Evolutionary conservation across 2,329 filamentous ascomycete genomes (phyloP).

Genomic region (Beauveria asiatica): DNA sequence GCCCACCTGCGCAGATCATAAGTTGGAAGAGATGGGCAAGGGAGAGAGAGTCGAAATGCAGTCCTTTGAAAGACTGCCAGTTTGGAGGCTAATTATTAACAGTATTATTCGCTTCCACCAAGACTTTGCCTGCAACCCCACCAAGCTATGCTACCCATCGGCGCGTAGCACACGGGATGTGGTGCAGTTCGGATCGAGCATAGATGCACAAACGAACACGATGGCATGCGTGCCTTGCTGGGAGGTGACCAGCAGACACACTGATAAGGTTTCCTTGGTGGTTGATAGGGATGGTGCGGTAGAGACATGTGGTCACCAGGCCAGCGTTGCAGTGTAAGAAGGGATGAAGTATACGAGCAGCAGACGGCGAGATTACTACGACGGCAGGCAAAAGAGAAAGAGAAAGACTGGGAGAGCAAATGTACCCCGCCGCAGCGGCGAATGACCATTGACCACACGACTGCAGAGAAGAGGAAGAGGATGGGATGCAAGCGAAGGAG

Average conservation of each 20-base stretch:
- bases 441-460: neutral
- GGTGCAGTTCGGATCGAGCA: neutral
- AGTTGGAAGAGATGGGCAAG: neutral
- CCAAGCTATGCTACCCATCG: neutral
- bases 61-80: neutral
- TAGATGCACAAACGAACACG: neutral
- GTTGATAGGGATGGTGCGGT: neutral
- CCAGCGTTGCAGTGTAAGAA: neutral
- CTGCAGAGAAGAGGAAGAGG: neutral
- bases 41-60: neutral
- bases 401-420: neutral
- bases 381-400: neutral
- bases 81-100: neutral
- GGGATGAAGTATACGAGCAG: neutral
- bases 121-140: neutral
- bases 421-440: neutral
- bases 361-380: neutral
- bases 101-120: neutral
- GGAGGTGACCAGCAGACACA: neutral
- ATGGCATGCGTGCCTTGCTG: neutral
- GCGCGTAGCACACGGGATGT: conserved; percentile 1
- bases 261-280: neutral
- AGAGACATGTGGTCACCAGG: conserved; percentile 5
- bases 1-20: neutral
- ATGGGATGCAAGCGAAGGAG: neutral